Evolutionary conservation across 306 rosid genomes (phyloP).

Genomic region (Medicago truncatula): DNA sequence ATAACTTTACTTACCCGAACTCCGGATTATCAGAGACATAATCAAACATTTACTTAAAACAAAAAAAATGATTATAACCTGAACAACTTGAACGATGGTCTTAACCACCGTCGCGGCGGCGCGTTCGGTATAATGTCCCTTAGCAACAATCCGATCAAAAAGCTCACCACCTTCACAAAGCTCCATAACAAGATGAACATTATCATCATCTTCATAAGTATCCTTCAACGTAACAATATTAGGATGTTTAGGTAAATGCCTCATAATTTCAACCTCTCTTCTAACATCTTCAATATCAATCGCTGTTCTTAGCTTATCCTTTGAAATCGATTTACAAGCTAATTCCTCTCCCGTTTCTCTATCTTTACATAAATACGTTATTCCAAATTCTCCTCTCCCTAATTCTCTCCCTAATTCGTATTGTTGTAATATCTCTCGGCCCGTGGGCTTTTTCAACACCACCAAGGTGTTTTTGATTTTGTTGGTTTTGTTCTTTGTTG

Average conservation of each 20-base stretch:
- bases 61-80: conserved; percentile 27
- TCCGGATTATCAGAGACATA: too few relatives aligned
- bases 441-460: conserved; percentile 75
- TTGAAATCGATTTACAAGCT: conserved; percentile 86
- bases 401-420: conserved; percentile 81
- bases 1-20: too few relatives aligned
- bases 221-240: conserved; percentile 75
- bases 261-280: conserved; percentile 94
- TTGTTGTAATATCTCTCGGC: conserved; percentile 62
- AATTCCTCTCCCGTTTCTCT: conserved; percentile 52
- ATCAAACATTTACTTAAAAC: background rate
- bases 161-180: conserved; percentile 92
- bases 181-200: conserved; percentile 93
- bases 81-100: conserved; percentile 91
- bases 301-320: conserved; percentile 77
- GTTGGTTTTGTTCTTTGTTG: conserved; percentile 42
- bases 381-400: conserved; percentile 87
- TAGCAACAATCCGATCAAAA: conserved; percentile 85
- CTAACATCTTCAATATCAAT: conserved; percentile 81
- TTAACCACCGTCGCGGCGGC: conserved; percentile 81
- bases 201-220: conserved; percentile 77
- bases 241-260: conserved; percentile 64
- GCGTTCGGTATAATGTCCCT: conserved; percentile 90
- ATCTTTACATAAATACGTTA: conserved; percentile 78
- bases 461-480: conserved; percentile 45